phyloP scores from a whole-genome alignment of 139 green algal genomes.

The Nannochloris sp. region DNA sequence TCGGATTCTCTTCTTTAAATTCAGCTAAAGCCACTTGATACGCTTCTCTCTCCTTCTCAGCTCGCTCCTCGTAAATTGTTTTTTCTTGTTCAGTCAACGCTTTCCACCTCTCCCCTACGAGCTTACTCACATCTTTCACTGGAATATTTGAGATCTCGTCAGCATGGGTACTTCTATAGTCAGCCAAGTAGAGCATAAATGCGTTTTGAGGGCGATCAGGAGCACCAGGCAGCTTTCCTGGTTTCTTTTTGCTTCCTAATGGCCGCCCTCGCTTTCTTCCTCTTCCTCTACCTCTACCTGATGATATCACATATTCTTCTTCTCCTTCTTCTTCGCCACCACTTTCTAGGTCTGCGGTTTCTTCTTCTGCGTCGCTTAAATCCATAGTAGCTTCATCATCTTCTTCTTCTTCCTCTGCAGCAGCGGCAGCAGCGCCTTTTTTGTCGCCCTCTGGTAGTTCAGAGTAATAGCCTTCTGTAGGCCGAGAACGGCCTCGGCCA shows the following conservation, averaged over 20 bases:
- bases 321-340: not conserved
- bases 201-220: not conserved
- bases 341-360: not conserved
- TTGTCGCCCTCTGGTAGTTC: too few species aligned
- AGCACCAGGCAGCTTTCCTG: not conserved
- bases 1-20: too few species aligned
- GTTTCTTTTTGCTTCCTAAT: not conserved
- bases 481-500: too few species aligned
- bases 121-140: not conserved
- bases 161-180: not conserved
- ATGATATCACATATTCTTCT: not conserved
- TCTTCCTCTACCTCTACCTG: too few species aligned
- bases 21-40: too few species aligned
- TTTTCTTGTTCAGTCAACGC: not conserved
- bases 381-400: too few species aligned
- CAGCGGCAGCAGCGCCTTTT: too few species aligned
- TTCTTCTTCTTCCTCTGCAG: too few species aligned
- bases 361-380: too few species aligned
- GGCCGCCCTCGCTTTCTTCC: too few species aligned
- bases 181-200: not conserved
- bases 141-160: too few species aligned
- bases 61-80: not conserved
- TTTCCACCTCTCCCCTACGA: constrained; percentile 1
- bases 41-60: not conserved
- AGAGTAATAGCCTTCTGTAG: too few species aligned